A percentile compares a stretch with the other conserved stretches of the same genome.
These are phyloP conservation scores for Vaccinium macrocarpon DNA, from an alignment of 148 eudicot genomes.

Conservation along the genomic window DNA sequence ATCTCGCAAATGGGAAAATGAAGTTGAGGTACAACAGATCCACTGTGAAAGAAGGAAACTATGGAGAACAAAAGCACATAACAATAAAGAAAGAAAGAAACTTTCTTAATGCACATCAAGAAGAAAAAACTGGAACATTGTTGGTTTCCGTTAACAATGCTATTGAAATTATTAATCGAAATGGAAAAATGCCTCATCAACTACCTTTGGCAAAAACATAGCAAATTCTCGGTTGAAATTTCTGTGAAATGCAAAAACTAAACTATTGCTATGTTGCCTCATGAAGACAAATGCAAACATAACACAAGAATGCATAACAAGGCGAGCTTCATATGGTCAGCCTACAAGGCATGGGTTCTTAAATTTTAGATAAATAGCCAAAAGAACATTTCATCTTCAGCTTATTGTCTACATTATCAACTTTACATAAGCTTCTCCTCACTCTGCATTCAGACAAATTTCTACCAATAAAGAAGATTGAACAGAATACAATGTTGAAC, in stretches of 20 bases:
- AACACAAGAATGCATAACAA: neutral
- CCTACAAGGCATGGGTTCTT: neutral
- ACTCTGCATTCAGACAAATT: neutral
- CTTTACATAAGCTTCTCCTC: neutral
- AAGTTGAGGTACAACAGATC: neutral
- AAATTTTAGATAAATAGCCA: neutral
- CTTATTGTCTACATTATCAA: neutral
- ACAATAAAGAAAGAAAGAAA: neutral
- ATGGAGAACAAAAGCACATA: neutral
- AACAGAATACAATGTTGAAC: neutral
- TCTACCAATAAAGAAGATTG: neutral
- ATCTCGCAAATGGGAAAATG: neutral
- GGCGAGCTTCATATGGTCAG: neutral
- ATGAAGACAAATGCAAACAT: neutral
- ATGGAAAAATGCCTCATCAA: neutral
- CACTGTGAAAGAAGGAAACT: neutral
- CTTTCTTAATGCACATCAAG: neutral
- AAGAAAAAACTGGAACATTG: neutral
- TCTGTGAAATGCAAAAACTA: neutral
- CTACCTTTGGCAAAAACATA: neutral
- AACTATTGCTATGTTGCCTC: neutral
- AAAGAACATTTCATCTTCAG: neutral
- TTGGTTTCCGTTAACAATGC: neutral
- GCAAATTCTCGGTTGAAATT: neutral
- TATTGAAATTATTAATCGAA: neutral